Conservation (phyloP, 2,329 filamentous ascomycete genomes). For the Plectosphaerella plurivora region DNA sequence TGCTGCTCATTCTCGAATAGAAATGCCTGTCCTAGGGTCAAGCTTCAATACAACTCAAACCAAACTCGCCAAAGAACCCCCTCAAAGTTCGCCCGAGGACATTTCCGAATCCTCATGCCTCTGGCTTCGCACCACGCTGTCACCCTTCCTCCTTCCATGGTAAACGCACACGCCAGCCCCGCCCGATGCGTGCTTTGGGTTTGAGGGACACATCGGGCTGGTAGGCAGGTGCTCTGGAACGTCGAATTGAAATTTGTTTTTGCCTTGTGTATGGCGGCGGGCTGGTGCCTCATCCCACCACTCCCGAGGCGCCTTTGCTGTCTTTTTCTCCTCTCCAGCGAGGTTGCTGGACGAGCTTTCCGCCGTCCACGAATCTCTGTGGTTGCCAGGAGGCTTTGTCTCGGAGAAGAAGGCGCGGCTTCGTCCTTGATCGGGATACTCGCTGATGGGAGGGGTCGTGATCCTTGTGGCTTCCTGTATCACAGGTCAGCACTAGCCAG, state of each 20-base stretch:
- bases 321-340: neutral
- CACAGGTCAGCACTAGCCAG: conserved; percentile 6
- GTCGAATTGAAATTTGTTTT: conserved; percentile 39
- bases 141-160: conserved; percentile 31
- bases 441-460: conserved; percentile 39
- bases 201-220: conserved; percentile 48
- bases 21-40: too few species aligned
- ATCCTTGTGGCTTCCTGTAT: conserved; percentile 43
- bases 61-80: too few species aligned
- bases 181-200: conserved; percentile 36
- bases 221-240: conserved; percentile 45
- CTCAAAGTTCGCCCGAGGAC: conserved; percentile 5
- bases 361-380: conserved; percentile 7
- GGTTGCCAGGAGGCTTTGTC: conserved; percentile 22
- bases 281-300: conserved; percentile 29
- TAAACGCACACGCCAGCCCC: conserved; percentile 47
- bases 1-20: too few species aligned
- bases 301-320: conserved; percentile 19
- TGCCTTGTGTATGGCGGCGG: conserved; percentile 7
- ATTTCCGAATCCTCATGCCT: conserved; percentile 11
- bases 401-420: conserved; percentile 40
- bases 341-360: conserved; percentile 5
- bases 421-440: conserved; percentile 29
- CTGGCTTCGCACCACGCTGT: conserved; percentile 3
- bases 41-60: too few species aligned